These are phyloP conservation scores for Draba incana DNA, from an alignment of 345 rosid species.

Conservation along the genomic window DNA sequence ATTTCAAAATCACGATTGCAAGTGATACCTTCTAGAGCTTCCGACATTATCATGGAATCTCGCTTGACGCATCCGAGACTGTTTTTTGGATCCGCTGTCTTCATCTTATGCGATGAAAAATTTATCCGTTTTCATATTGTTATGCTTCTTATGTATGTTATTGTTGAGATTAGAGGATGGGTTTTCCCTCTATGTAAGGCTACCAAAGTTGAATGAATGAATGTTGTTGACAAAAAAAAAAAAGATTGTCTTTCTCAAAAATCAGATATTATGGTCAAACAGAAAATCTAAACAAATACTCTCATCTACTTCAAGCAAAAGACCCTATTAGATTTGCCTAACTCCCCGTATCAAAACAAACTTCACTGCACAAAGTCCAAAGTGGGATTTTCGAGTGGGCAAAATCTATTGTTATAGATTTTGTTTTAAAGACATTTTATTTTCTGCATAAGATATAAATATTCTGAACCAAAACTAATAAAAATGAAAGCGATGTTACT, in stretches of 20 bases:
- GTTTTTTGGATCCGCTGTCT: no score
- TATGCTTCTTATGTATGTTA: no score
- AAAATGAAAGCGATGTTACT: constrained; percentile 34
- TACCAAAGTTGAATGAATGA: no score
- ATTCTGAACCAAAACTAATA: constrained; percentile 5
- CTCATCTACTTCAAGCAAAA: constrained; percentile 27
- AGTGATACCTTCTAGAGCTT: no score
- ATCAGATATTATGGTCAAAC: constrained; percentile 1
- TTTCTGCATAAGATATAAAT: not conserved
- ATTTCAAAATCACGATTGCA: no score
- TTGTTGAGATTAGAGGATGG: no score
- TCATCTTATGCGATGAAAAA: no score
- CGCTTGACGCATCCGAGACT: no score
- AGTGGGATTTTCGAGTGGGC: constrained; percentile 35
- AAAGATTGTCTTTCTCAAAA: not conserved
- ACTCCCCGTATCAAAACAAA: constrained; percentile 32
- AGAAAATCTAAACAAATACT: constrained; percentile 29
- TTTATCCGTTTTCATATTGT: no score
- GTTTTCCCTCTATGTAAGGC: no score
- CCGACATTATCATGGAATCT: no score
- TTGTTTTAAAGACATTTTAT: constrained; percentile 5
- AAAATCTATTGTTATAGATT: constrained; percentile 32
- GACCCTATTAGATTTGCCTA: constrained; percentile 32
- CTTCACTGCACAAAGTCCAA: constrained; percentile 33
- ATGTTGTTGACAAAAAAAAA: no score